Evolutionary conservation across 2,329 filamentous ascomycete genomes (phyloP).

Genomic region (Huntiella moniliformis): DNA sequence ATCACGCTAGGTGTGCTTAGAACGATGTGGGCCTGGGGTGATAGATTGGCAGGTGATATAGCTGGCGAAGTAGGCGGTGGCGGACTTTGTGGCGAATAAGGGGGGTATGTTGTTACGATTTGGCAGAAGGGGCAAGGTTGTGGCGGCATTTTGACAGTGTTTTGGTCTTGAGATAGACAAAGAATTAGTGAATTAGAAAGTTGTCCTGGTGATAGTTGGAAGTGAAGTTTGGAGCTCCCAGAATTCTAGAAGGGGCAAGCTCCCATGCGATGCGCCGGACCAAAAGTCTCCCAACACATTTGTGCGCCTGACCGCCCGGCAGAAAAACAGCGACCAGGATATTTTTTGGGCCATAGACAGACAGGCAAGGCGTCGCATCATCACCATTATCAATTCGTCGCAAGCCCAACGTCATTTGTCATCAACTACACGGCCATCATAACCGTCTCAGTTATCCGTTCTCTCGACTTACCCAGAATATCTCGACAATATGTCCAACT

Average conservation of each 20-base stretch:
- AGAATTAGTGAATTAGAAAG: too few species aligned
- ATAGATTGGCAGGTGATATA: conserved; percentile 18
- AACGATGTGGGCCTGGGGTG: conserved; percentile 41
- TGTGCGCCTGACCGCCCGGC: background rate
- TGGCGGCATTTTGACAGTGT: background rate
- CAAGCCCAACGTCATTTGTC: background rate
- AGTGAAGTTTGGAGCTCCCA: too few species aligned
- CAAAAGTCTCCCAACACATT: too few species aligned
- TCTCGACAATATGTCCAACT: conserved; percentile 30
- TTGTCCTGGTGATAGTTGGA: too few species aligned
- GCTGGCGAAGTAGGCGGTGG: conserved; percentile 18
- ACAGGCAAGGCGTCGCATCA: background rate
- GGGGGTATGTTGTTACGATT: conserved; percentile 31
- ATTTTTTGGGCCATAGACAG: background rate
- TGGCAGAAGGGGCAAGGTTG: conserved; percentile 41
- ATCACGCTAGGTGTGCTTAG: conserved; percentile 61
- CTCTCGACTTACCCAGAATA: background rate
- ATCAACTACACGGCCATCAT: background rate
- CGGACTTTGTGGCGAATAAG: conserved; percentile 27
- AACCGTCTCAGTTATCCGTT: background rate
- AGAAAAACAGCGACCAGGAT: background rate
- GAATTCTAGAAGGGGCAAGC: too few species aligned
- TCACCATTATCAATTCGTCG: background rate
- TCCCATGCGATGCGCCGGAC: too few species aligned
- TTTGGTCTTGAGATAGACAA: too few species aligned